phyloP scores from a whole-genome alignment of 306 rosid genomes.

The Herpetospermum pedunculosum region DNA sequence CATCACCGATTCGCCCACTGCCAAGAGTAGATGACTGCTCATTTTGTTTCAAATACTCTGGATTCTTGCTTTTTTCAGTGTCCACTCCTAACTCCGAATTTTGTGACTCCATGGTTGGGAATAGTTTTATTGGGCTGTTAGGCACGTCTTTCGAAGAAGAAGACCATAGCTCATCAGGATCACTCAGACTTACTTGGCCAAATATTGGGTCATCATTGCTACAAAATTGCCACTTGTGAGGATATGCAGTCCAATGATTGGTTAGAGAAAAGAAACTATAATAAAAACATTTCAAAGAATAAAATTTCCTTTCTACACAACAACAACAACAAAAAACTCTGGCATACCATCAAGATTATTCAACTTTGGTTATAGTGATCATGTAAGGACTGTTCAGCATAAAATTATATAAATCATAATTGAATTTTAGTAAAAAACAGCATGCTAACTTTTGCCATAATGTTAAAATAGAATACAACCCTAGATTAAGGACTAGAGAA shows the following conservation, averaged over 20 bases:
- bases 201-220: slow-evolving; percentile 73
- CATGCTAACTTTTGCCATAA: background rate
- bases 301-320: background rate
- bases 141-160: slow-evolving; percentile 46
- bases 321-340: background rate
- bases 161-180: slow-evolving; percentile 61
- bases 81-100: slow-evolving; percentile 24
- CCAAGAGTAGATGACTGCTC: slow-evolving; percentile 25
- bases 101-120: slow-evolving; percentile 28
- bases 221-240: slow-evolving; percentile 75
- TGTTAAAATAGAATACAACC: background rate
- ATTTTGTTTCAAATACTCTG: slow-evolving; percentile 32
- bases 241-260: slow-evolving; percentile 36
- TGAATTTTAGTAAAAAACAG: background rate
- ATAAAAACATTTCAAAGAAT: background rate
- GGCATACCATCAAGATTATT: background rate
- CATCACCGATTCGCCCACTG: slow-evolving; percentile 25
- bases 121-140: slow-evolving; percentile 27
- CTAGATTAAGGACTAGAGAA: background rate
- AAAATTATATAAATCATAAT: background rate
- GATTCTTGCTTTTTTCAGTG: slow-evolving; percentile 30
- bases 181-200: slow-evolving; percentile 49
- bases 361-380: background rate
- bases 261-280: background rate
- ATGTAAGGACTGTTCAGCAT: background rate